These are phyloP conservation scores for Coemansia sp. DNA, from an alignment of 192 early-diverging fungal species.

Conservation along the genomic window DNA sequence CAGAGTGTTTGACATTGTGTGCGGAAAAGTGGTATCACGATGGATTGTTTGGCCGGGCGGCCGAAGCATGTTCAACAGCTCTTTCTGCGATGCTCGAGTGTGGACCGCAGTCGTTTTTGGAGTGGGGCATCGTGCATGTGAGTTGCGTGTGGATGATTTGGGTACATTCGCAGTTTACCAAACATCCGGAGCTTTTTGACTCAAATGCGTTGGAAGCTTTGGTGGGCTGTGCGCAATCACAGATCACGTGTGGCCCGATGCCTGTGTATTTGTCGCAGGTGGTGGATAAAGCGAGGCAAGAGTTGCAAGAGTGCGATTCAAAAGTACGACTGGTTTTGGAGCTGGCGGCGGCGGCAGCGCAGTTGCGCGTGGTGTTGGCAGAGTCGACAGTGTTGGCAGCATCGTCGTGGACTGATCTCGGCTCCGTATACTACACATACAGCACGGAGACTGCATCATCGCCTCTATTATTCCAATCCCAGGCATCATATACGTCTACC, in stretches of 20 bases:
- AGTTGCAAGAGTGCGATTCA: slow-evolving; percentile 3
- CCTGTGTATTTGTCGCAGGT: slow-evolving; percentile 26
- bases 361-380: slow-evolving; percentile 25
- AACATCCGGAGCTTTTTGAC: slow-evolving; percentile 4
- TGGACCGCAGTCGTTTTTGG: slow-evolving; percentile 29
- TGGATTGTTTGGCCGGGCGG: slow-evolving; percentile 68
- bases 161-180: slow-evolving; percentile 8
- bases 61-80: slow-evolving; percentile 49
- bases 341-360: slow-evolving; percentile 25
- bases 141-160: slow-evolving; percentile 53
- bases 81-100: not conserved
- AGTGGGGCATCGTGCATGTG: slow-evolving; percentile 65
- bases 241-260: not conserved
- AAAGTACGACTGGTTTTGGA: slow-evolving; percentile 11
- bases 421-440: slow-evolving; percentile 22
- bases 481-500: not conserved
- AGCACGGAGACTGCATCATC: not conserved
- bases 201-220: not conserved
- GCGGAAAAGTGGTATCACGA: slow-evolving; percentile 33
- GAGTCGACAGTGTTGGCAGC: slow-evolving; percentile 21
- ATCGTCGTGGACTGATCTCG: slow-evolving; percentile 44
- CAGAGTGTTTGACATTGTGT: slow-evolving; percentile 32
- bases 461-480: not conserved
- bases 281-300: not conserved
- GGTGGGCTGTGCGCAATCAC: not conserved